These are phyloP conservation scores for Zopfochytrium polystomum DNA, from an alignment of 371 early-diverging fungal species.

Conservation along the genomic window DNA sequence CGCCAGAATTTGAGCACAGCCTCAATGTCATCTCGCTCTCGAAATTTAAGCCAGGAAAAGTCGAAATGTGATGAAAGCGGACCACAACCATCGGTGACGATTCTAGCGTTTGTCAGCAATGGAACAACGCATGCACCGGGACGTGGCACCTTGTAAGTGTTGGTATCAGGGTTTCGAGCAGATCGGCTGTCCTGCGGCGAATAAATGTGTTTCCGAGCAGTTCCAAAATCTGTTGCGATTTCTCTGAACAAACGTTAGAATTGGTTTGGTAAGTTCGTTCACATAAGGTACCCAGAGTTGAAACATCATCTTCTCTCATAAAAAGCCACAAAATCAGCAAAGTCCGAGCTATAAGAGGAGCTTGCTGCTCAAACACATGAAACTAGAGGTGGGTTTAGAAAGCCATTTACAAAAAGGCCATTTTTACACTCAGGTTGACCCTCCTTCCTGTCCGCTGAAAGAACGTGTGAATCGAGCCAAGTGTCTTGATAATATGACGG, in stretches of 20 bases:
- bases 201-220: slow-evolving; percentile 45
- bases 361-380: slow-evolving; percentile 45
- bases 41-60: slow-evolving; percentile 37
- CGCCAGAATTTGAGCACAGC: slow-evolving; percentile 48
- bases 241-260: slow-evolving; percentile 28
- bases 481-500: slow-evolving; percentile 43
- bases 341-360: slow-evolving; percentile 36
- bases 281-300: neutral
- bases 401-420: neutral
- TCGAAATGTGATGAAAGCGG: slow-evolving; percentile 28
- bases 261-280: neutral
- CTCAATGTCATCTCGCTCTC: slow-evolving; percentile 55
- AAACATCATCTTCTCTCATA: slow-evolving; percentile 14
- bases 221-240: slow-evolving; percentile 46
- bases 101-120: slow-evolving; percentile 17
- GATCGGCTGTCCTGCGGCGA: slow-evolving; percentile 35
- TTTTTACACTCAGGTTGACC: slow-evolving; percentile 1
- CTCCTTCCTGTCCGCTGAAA: slow-evolving; percentile 4
- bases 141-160: slow-evolving; percentile 36
- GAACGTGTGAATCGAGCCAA: too few species aligned
- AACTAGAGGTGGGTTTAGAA: slow-evolving; percentile 29
- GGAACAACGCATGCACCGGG: neutral
- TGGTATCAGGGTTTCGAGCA: slow-evolving; percentile 16
- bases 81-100: slow-evolving; percentile 35
- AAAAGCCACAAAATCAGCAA: slow-evolving; percentile 39